Conservation (phyloP, 1,139 yeast species). For the Petasospora rhodanensis region DNA sequence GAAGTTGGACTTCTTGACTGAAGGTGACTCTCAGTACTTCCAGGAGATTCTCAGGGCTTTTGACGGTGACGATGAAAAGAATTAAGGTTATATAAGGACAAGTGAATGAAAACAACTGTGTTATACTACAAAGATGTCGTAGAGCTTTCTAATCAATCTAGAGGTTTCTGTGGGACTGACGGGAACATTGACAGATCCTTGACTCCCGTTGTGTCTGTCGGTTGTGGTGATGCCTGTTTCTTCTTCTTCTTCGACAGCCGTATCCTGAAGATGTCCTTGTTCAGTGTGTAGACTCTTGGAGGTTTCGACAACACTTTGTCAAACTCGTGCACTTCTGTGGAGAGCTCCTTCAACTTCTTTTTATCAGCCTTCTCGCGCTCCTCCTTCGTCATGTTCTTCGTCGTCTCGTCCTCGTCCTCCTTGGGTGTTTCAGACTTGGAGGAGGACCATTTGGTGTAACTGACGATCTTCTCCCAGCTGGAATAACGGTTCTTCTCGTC, state of each 20-base stretch:
- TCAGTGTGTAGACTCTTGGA: conserved; percentile 46
- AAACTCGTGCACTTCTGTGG: conserved; percentile 25
- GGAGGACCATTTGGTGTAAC: conserved; percentile 18
- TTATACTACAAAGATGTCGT: no score
- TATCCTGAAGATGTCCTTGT: conserved; percentile 48
- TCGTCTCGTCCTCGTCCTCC: conserved; percentile 20
- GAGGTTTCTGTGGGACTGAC: conserved; percentile 38
- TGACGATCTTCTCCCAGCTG: conserved; percentile 33
- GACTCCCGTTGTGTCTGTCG: conserved; percentile 23
- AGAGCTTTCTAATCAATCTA: no score
- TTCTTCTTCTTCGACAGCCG: conserved; percentile 44
- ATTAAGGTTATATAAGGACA: conserved; percentile 2
- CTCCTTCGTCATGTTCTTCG: conserved; percentile 19
- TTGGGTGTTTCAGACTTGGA: conserved; percentile 15
- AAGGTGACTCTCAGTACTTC: conserved; percentile 17
- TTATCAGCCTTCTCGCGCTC: conserved; percentile 13
- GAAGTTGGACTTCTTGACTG: conserved; percentile 14
- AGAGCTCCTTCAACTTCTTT: conserved; percentile 28
- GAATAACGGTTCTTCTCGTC: conserved; percentile 26
- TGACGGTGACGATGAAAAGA: conserved; percentile 10
- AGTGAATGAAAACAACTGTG: no score
- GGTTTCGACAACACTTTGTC: conserved; percentile 28
- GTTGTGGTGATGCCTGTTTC: conserved; percentile 29
- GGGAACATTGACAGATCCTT: conserved; percentile 46
- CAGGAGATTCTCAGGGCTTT: conserved; percentile 40